These are phyloP conservation scores for Mycena metata DNA, from an alignment of 768 basidiomycete species.

Conservation along the genomic window DNA sequence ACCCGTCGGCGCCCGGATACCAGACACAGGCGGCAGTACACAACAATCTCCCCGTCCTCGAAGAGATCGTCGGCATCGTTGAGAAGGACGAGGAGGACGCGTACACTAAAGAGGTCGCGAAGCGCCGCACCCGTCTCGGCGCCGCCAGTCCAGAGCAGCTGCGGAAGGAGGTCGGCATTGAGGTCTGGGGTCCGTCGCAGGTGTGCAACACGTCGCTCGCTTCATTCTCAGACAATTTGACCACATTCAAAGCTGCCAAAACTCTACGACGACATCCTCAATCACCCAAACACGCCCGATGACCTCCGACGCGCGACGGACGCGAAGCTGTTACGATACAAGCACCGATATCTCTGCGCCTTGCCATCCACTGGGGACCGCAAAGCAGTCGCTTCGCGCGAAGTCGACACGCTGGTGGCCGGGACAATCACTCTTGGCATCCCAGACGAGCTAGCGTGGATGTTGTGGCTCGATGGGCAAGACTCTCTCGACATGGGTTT, in stretches of 20 bases:
- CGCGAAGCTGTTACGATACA: conserved; percentile 77
- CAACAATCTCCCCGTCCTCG: conserved; percentile 76
- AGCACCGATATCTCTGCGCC: conserved; percentile 71
- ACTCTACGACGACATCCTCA: conserved; percentile 84
- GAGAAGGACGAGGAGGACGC: conserved; percentile 73
- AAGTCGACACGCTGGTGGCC: conserved; percentile 79
- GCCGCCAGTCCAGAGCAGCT: conserved; percentile 71
- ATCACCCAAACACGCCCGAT: conserved; percentile 84
- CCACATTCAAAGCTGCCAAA: conserved; percentile 66
- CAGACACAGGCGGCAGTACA: conserved; percentile 73
- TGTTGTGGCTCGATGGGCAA: conserved; percentile 77
- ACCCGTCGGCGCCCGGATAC: conserved; percentile 72
- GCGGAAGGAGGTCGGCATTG: conserved; percentile 73
- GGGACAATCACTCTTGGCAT: conserved; percentile 84
- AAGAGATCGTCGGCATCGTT: conserved; percentile 76
- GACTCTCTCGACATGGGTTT: conserved; percentile 78
- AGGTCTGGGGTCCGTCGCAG: conserved; percentile 72
- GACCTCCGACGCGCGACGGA: conserved; percentile 85
- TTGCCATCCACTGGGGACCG: conserved; percentile 60
- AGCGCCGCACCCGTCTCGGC: conserved; percentile 82
- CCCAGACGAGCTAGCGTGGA: conserved; percentile 89
- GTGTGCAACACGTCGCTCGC: conserved; percentile 51
- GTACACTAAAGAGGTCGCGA: conserved; percentile 79
- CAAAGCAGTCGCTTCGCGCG: conserved; percentile 65
- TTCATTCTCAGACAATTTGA: conserved; percentile 16